Conservation (phyloP, 2,329 filamentous ascomycete genomes). For the Aplosporella prunicola region DNA sequence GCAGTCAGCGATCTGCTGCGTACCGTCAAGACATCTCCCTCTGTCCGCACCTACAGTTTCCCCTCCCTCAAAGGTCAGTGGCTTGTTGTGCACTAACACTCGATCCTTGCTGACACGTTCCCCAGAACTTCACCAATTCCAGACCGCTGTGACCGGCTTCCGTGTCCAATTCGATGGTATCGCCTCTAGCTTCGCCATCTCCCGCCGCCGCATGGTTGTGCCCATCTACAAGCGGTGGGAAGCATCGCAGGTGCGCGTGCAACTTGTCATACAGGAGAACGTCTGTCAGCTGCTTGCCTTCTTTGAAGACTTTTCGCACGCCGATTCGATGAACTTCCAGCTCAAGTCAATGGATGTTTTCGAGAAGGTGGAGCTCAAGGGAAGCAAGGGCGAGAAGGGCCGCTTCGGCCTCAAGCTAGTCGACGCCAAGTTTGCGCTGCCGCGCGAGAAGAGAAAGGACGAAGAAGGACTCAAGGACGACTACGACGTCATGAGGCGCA, state of each 20-base stretch:
- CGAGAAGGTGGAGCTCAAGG: constrained; percentile 45
- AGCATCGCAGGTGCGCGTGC: constrained; percentile 66
- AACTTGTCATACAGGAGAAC: constrained; percentile 68
- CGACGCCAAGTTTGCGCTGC: constrained; percentile 83
- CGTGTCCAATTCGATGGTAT: constrained; percentile 47
- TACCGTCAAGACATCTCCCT: constrained; percentile 46
- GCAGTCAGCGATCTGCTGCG: constrained; percentile 57
- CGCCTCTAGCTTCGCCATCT: constrained; percentile 68
- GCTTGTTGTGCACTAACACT: background rate
- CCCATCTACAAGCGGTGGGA: constrained; percentile 95
- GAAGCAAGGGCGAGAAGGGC: constrained; percentile 21
- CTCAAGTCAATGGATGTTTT: constrained; percentile 78
- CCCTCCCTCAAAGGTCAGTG: constrained; percentile 21
- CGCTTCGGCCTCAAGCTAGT: constrained; percentile 55
- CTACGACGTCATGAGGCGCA: constrained; percentile 49
- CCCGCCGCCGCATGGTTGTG: constrained; percentile 77
- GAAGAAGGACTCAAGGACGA: constrained; percentile 40
- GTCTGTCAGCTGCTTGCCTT: constrained; percentile 73
- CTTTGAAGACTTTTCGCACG: constrained; percentile 79
- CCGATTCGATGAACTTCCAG: constrained; percentile 80
- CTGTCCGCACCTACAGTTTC: constrained; percentile 57
- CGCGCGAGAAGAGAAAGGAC: constrained; percentile 46
- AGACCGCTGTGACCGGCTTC: constrained; percentile 71
- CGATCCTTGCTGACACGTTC: background rate
- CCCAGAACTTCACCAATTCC: constrained; percentile 62